phyloP scores from a whole-genome alignment of 305 asterid genomes.

The Nicotiana rustica region DNA sequence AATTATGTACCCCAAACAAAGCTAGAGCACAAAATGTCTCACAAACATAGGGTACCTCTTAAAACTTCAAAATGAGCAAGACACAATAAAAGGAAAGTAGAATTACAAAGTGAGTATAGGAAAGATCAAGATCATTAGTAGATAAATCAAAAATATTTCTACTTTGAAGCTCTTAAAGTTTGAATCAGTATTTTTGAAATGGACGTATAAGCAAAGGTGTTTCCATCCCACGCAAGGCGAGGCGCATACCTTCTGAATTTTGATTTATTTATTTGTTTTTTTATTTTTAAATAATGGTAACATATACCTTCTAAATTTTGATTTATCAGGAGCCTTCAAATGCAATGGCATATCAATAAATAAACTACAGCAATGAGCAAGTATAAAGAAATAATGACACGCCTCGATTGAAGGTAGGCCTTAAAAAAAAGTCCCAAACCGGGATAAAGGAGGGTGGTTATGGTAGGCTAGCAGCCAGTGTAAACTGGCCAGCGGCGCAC shows the following conservation, averaged over 20 bases:
- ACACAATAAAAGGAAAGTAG: neutral
- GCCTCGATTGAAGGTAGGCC: constrained; percentile 4
- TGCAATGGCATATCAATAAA: neutral
- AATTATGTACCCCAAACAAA: neutral
- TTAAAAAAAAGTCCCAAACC: neutral
- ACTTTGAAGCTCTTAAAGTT: constrained; percentile 9
- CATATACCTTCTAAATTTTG: constrained; percentile 17
- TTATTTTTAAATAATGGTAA: too few species aligned
- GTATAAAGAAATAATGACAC: constrained; percentile 14
- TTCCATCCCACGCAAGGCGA: neutral
- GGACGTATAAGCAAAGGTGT: neutral
- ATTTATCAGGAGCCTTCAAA: constrained; percentile 14
- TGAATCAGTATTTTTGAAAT: neutral
- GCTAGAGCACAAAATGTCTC: constrained; percentile 17
- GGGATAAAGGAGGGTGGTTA: too few species aligned
- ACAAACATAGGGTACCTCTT: neutral
- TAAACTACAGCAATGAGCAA: constrained; percentile 19
- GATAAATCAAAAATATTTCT: constrained; percentile 15
- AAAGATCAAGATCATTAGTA: neutral
- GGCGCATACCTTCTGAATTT: constrained; percentile 23
- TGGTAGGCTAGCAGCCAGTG: too few species aligned
- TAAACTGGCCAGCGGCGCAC: too few species aligned
- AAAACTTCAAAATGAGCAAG: constrained; percentile 17
- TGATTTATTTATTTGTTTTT: neutral
- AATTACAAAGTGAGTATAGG: neutral